These are phyloP conservation scores for Saccharomycopsis oosterbeekiorum DNA, from an alignment of 805 yeast species.

Conservation along the genomic window DNA sequence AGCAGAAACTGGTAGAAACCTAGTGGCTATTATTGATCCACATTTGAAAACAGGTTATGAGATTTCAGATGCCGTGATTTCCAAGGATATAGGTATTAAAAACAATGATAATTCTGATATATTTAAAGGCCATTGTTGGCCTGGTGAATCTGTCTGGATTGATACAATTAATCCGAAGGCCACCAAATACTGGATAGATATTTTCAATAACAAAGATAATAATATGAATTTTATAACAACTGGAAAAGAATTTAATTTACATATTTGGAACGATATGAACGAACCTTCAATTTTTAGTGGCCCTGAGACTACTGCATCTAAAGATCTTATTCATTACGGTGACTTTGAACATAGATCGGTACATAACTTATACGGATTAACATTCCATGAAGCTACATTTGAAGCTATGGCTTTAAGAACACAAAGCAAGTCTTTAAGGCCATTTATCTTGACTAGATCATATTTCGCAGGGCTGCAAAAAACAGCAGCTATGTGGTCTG, in stretches of 20 bases:
- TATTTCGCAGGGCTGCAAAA: slow-evolving; percentile 88
- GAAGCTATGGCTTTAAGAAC: slow-evolving; percentile 50
- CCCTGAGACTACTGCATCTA: slow-evolving; percentile 86
- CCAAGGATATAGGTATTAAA: slow-evolving; percentile 37
- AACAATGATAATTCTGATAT: slow-evolving; percentile 34
- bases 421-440: slow-evolving; percentile 41
- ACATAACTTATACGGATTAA: slow-evolving; percentile 76
- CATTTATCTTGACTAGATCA: slow-evolving; percentile 80
- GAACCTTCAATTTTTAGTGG: slow-evolving; percentile 95
- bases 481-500: slow-evolving; percentile 94
- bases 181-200: slow-evolving; percentile 47
- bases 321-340: slow-evolving; percentile 68
- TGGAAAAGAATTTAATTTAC: slow-evolving; percentile 51
- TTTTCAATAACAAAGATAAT: slow-evolving; percentile 29
- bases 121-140: slow-evolving; percentile 93
- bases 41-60: slow-evolving; percentile 69
- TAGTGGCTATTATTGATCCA: slow-evolving; percentile 85
- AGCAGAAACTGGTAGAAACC: slow-evolving; percentile 63
- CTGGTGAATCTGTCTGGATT: slow-evolving; percentile 92
- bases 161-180: slow-evolving; percentile 68
- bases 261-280: slow-evolving; percentile 97
- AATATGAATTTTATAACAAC: slow-evolving; percentile 32
- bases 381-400: slow-evolving; percentile 73
- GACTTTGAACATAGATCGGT: slow-evolving; percentile 85
- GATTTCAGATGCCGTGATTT: slow-evolving; percentile 44